These are phyloP conservation scores for Neocucurbitaria cava DNA, from an alignment of 2,329 filamentous ascomycete species.

Conservation along the genomic window DNA sequence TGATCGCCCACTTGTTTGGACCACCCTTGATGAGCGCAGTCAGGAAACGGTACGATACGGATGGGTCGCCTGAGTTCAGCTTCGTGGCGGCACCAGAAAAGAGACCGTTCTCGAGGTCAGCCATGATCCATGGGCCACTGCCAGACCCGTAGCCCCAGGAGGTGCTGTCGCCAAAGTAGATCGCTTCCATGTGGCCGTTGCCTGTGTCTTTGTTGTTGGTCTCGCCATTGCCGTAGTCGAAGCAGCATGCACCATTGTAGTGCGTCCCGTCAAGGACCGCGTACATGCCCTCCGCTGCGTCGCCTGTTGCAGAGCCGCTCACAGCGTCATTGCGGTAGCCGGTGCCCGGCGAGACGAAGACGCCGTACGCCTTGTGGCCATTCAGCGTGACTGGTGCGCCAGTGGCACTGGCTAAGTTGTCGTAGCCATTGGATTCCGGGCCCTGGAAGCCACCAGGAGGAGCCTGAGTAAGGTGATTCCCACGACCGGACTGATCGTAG, in stretches of 20 bases:
- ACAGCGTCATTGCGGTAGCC: slow-evolving; percentile 68
- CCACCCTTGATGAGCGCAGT: slow-evolving; percentile 65
- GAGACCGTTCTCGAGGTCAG: slow-evolving; percentile 71
- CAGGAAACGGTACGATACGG: slow-evolving; percentile 63
- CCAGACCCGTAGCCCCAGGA: slow-evolving; percentile 65
- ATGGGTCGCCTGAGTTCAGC: slow-evolving; percentile 61
- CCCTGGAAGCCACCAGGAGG: slow-evolving; percentile 65
- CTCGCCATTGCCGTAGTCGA: slow-evolving; percentile 55
- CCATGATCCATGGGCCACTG: slow-evolving; percentile 71
- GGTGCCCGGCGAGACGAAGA: slow-evolving; percentile 67
- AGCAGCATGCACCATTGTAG: slow-evolving; percentile 64
- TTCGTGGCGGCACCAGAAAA: slow-evolving; percentile 62
- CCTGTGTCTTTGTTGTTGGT: slow-evolving; percentile 57
- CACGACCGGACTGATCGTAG: slow-evolving; percentile 69
- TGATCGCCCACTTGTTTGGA: slow-evolving; percentile 65
- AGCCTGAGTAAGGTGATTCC: slow-evolving; percentile 69
- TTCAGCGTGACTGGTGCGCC: slow-evolving; percentile 68
- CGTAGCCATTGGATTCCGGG: slow-evolving; percentile 63
- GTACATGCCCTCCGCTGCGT: slow-evolving; percentile 67
- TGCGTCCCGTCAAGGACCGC: slow-evolving; percentile 67
- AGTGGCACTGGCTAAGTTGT: slow-evolving; percentile 65
- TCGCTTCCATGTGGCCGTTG: slow-evolving; percentile 72
- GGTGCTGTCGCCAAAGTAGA: slow-evolving; percentile 67
- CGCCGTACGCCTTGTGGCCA: slow-evolving; percentile 68
- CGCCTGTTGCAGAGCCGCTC: slow-evolving; percentile 61